phyloP scores from a whole-genome alignment of 176 grass and related monocot genomes.

The Phoenix dactylifera region DNA sequence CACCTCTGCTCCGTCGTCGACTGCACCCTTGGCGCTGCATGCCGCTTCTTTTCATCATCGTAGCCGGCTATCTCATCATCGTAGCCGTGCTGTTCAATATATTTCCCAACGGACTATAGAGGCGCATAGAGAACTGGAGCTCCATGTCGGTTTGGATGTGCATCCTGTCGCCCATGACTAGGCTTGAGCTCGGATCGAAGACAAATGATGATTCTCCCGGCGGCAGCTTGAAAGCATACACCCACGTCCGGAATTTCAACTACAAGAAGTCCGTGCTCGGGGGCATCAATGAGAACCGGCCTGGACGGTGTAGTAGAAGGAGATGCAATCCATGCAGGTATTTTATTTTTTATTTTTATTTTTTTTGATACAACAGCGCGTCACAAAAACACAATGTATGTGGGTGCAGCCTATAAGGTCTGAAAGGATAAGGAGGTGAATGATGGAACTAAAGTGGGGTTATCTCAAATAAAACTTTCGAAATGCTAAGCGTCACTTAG shows the following conservation, averaged over 20 bases:
- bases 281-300: constrained; percentile 1
- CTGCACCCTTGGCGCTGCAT: constrained; percentile 81
- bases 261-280: constrained; percentile 64
- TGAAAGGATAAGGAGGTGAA: too few species aligned
- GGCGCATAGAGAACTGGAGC: constrained; percentile 64
- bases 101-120: constrained; percentile 50
- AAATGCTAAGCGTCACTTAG: too few species aligned
- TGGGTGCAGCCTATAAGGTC: too few species aligned
- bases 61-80: too few species aligned
- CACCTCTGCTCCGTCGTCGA: constrained; percentile 75
- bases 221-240: constrained; percentile 36
- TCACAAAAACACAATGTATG: too few species aligned
- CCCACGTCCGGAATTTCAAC: constrained; percentile 63
- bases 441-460: too few species aligned
- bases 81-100: background rate
- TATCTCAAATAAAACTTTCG: too few species aligned
- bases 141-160: constrained; percentile 83
- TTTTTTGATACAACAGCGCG: too few species aligned
- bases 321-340: constrained; percentile 88
- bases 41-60: constrained; percentile 19
- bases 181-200: constrained; percentile 36
- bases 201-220: constrained; percentile 6
- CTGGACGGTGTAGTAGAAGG: constrained; percentile 33
- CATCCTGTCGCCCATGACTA: constrained; percentile 54
- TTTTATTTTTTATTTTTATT: background rate